Percentiles rank a stretch among this genome's conserved stretches.
These are phyloP conservation scores for Penicillium olsonii DNA, from an alignment of 2,329 filamentous ascomycete species.

Conservation along the genomic window DNA sequence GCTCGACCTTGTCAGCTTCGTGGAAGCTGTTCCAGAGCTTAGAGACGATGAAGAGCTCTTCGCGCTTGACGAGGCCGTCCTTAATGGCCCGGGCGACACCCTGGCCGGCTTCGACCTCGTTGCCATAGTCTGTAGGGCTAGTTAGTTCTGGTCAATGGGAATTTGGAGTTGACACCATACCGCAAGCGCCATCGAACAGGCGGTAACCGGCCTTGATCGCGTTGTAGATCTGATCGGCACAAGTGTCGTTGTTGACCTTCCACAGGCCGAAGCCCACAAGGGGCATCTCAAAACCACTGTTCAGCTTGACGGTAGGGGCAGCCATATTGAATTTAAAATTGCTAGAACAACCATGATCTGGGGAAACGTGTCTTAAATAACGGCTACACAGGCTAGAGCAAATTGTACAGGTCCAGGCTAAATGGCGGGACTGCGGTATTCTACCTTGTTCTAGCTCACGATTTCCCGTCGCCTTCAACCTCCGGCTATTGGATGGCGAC, in stretches of 20 bases:
- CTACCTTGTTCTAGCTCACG: neutral
- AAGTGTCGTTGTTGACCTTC: conserved; percentile 76
- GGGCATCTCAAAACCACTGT: conserved; percentile 40
- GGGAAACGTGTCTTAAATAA: neutral
- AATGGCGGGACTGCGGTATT: neutral
- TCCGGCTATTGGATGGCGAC: no score
- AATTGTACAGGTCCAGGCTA: conserved; percentile 8
- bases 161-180: conserved; percentile 33
- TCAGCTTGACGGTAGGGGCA: conserved; percentile 30
- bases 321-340: conserved; percentile 18
- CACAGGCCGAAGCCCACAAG: conserved; percentile 60
- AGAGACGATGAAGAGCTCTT: conserved; percentile 87
- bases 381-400: neutral
- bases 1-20: conserved; percentile 73
- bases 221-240: conserved; percentile 76
- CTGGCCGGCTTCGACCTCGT: conserved; percentile 75
- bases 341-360: neutral
- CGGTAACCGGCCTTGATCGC: conserved; percentile 63
- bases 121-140: conserved; percentile 68
- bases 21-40: conserved; percentile 96
- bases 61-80: conserved; percentile 77
- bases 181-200: conserved; percentile 62
- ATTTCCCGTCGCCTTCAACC: neutral
- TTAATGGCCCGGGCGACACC: conserved; percentile 77
- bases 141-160: neutral